Conservation (phyloP, 1,139 yeast genomes). For the Spencermartinsiella ligniputridi region DNA sequence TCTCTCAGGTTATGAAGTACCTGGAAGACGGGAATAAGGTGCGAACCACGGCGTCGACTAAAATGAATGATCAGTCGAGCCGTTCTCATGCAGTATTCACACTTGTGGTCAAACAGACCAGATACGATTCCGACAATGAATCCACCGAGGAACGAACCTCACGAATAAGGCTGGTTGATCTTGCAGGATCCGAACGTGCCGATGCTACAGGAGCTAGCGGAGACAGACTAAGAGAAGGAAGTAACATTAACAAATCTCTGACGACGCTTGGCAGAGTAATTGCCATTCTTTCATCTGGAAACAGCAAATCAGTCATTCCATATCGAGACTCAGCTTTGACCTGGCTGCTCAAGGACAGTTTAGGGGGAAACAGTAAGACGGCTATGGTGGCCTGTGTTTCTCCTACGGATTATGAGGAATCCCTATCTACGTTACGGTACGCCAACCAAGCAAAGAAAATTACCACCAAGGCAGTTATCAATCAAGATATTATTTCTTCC, state of each 20-base stretch:
- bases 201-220: slow-evolving; percentile 61
- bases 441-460: slow-evolving; percentile 73
- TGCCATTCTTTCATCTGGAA: slow-evolving; percentile 48
- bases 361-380: slow-evolving; percentile 72
- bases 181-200: slow-evolving; percentile 79
- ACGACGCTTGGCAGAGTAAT: slow-evolving; percentile 75
- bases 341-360: slow-evolving; percentile 64
- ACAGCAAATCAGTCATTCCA: slow-evolving; percentile 44
- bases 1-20: slow-evolving; percentile 42
- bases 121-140: slow-evolving; percentile 39
- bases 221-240: slow-evolving; percentile 65
- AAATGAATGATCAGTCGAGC: slow-evolving; percentile 64
- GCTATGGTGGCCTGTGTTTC: slow-evolving; percentile 74
- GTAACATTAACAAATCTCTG: slow-evolving; percentile 67
- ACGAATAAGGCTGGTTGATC: slow-evolving; percentile 64
- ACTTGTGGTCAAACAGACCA: slow-evolving; percentile 54
- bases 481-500: slow-evolving; percentile 41
- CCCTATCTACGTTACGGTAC: slow-evolving; percentile 65
- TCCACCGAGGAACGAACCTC: slow-evolving; percentile 58
- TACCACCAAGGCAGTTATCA: slow-evolving; percentile 53
- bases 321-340: slow-evolving; percentile 72
- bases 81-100: slow-evolving; percentile 78
- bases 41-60: slow-evolving; percentile 65
- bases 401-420: slow-evolving; percentile 72
- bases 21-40: slow-evolving; percentile 46